Base-by-base conservation (phyloP, 1,284 basidiomycete genomes). In the Leccinum huronense region DNA sequence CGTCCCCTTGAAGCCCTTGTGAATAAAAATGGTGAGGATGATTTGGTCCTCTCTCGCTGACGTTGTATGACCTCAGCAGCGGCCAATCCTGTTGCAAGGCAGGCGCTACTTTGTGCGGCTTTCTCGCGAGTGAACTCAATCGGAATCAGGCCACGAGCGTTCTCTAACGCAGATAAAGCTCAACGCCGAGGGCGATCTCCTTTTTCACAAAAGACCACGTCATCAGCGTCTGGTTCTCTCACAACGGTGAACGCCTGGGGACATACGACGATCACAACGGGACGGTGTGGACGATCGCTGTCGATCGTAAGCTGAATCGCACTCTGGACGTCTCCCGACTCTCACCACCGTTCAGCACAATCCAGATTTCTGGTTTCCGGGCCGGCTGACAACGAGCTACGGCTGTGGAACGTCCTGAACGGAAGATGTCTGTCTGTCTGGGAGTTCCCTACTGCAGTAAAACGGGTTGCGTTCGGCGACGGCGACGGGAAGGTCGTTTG, bases 361-460 rank as follows among this genome's bases (percentile, higher is more conserved):
- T 92, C 95, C 65, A 86, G 83, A 74, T 94, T 90, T 78, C 83
- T 98, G 71, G 83, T 98, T 36, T 94, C 96, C 9, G 97, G 97
- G 8, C 83, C 90, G 2, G 90, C 89, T 8, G 97, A 99, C 80
- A 99, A 98, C 79, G 86, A 87, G 60, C 87, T 99, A 80, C 88
- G 91, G 68, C 84, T 99, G 30, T 99, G 97, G 97, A 85, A 87
- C 62, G 93, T 98, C 33, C 81, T 87, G 62, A 93, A 90, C 2
- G 97, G 97, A 67, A 94, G 96, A 80, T 96, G 94, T 74, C 82
- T 97, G 55, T 91, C 88, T 76, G 88, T 85, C 4, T 99, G 97
- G 97, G 97, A 98, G 78, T 98, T 98, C 83, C 91, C 94, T 54
- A 99, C 97, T 1, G 97, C 97, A 3, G 94, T 98, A 70, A 98